Conservation (phyloP, 176 grass and related monocot species). For the Themeda triandra region DNA sequence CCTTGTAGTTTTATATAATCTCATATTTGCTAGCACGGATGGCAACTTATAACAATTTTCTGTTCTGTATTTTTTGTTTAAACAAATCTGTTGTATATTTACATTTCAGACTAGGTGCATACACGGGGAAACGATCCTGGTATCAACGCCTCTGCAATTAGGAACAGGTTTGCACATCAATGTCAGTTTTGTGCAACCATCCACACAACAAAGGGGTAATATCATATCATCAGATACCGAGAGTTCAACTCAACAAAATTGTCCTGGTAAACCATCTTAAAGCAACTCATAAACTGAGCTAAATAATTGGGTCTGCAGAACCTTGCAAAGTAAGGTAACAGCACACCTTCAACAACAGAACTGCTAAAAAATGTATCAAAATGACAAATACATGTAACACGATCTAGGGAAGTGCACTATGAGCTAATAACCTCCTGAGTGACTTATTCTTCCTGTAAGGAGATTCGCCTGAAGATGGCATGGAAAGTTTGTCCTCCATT, state of each 20-base stretch:
- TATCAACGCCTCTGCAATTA: background rate
- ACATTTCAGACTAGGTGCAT: background rate
- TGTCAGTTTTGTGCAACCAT: background rate
- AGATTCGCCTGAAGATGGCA: conserved; percentile 72
- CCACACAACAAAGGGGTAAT: background rate
- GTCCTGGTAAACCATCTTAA: background rate
- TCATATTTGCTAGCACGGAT: background rate
- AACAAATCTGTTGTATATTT: too few species aligned
- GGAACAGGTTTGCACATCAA: background rate
- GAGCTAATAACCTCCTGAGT: background rate
- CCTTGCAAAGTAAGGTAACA: background rate
- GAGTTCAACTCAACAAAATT: background rate
- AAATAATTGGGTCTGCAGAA: background rate
- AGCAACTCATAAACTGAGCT: background rate
- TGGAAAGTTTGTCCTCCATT: conserved; percentile 86
- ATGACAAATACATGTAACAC: background rate
- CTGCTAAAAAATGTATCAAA: conserved; percentile 11
- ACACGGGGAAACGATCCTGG: background rate
- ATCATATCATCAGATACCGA: background rate
- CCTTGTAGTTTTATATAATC: background rate
- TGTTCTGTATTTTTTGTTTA: too few species aligned
- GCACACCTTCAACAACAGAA: background rate
- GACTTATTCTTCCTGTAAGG: conserved; percentile 42
- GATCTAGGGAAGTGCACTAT: background rate
- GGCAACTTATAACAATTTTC: background rate